These are phyloP conservation scores for Wickerhamomyces alni DNA, from an alignment of 805 yeast genomes.

Conservation along the genomic window DNA sequence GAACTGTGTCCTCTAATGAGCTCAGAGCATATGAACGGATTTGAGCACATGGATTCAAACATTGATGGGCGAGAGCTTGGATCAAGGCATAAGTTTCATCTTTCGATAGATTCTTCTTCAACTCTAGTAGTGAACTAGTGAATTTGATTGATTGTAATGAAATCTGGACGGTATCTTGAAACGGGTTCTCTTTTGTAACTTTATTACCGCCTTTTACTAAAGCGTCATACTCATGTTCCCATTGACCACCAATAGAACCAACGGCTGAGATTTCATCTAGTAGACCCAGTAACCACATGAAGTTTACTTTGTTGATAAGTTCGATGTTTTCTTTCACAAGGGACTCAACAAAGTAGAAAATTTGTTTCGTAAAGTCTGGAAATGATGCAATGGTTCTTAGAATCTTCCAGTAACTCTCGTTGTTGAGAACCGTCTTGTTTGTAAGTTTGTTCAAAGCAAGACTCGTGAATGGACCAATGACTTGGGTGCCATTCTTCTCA, in stretches of 20 bases:
- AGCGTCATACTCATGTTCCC: constrained; percentile 58
- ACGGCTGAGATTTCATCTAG: constrained; percentile 76
- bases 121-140: constrained; percentile 44
- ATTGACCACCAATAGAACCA: constrained; percentile 74
- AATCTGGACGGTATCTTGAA: constrained; percentile 47
- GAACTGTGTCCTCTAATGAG: constrained; percentile 45
- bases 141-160: constrained; percentile 58
- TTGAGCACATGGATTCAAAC: constrained; percentile 82
- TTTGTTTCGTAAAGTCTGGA: constrained; percentile 33
- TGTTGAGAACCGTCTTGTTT: constrained; percentile 35
- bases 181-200: constrained; percentile 39
- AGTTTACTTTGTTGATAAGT: constrained; percentile 43
- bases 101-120: constrained; percentile 25
- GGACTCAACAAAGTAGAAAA: constrained; percentile 43
- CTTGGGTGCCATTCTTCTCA: constrained; percentile 14
- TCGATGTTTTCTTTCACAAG: constrained; percentile 25
- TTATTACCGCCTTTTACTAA: constrained; percentile 38
- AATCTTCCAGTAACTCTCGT: constrained; percentile 50
- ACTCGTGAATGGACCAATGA: constrained; percentile 12
- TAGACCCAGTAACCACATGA: constrained; percentile 61
- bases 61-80: constrained; percentile 84
- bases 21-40: constrained; percentile 61
- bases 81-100: constrained; percentile 49
- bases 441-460: constrained; percentile 2
- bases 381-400: constrained; percentile 43